Conservation (phyloP, 345 rosid genomes). For the Eucalyptus tenuipes region DNA sequence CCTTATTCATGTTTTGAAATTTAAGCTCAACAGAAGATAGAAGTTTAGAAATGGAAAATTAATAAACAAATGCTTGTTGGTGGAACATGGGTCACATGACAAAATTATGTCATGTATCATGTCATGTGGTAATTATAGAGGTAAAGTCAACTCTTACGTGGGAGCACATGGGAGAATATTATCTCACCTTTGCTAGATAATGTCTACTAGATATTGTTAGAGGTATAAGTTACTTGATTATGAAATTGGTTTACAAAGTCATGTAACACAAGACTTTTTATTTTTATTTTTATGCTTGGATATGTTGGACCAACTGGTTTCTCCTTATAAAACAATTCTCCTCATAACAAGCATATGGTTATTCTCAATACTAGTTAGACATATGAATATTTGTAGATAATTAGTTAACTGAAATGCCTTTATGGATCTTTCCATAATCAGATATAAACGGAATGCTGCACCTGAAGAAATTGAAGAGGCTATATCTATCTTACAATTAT, state of each 20-base stretch:
- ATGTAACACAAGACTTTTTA: no score
- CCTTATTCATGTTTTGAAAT: background rate
- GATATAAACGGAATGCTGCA: background rate
- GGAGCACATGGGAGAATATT: background rate
- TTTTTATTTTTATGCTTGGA: background rate
- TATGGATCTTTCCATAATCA: no score
- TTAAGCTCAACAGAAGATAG: accelerated
- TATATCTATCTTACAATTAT: background rate
- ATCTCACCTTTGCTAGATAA: no score
- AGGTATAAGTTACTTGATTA: background rate
- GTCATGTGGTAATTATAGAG: background rate
- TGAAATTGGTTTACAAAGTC: background rate
- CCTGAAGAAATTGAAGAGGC: background rate
- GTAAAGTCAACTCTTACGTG: background rate
- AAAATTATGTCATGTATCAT: background rate
- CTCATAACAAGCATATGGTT: background rate
- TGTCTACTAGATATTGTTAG: background rate
- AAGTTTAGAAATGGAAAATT: background rate
- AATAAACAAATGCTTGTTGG: background rate
- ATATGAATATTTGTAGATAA: no score
- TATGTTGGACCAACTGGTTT: no score
- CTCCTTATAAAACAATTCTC: background rate
- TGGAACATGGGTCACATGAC: background rate
- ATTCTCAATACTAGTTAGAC: no score
- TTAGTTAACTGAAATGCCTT: background rate